These are phyloP conservation scores for Heritiera littoralis DNA, from an alignment of 345 rosid species.

Conservation along the genomic window DNA sequence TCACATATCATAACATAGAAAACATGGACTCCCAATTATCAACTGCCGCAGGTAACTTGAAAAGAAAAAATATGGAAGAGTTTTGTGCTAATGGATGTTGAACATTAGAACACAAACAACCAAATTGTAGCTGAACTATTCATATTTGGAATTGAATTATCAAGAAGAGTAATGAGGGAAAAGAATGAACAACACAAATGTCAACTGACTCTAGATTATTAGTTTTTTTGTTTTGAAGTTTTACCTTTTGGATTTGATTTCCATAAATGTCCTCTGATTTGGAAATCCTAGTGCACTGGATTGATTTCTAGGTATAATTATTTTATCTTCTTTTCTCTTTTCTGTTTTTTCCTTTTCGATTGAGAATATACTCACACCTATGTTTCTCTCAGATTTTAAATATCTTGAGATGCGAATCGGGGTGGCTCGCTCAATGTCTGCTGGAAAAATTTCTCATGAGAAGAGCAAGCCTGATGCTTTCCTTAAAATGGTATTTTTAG, in stretches of 20 bases:
- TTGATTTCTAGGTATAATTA: not conserved
- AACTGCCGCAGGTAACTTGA: slow-evolving; percentile 46
- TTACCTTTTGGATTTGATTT: slow-evolving; percentile 1
- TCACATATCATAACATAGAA: slow-evolving; percentile 45
- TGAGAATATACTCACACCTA: slow-evolving; percentile 11
- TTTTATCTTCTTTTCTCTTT: slow-evolving; percentile 3
- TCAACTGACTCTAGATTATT: slow-evolving; percentile 1
- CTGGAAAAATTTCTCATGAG: slow-evolving; percentile 54
- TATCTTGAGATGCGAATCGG: slow-evolving; percentile 43
- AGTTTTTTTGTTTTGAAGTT: not conserved
- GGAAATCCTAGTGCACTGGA: not conserved
- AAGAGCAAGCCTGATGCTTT: slow-evolving; percentile 69
- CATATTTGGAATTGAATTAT: slow-evolving; percentile 8
- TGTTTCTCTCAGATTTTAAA: slow-evolving; percentile 45
- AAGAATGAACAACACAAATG: not conserved
- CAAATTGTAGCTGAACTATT: not conserved
- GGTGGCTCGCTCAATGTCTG: slow-evolving; percentile 71
- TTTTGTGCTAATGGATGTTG: not conserved
- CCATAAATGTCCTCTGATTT: not conserved
- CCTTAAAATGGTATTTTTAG: slow-evolving; percentile 71
- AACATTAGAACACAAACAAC: not conserved
- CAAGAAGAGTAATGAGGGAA: not conserved
- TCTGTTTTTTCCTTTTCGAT: not conserved
- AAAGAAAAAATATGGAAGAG: not conserved
- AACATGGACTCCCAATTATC: slow-evolving; percentile 28